Evolutionary conservation across 2,329 filamentous ascomycete genomes (phyloP).

Genomic region (Pseudogymnoascus sp.): DNA sequence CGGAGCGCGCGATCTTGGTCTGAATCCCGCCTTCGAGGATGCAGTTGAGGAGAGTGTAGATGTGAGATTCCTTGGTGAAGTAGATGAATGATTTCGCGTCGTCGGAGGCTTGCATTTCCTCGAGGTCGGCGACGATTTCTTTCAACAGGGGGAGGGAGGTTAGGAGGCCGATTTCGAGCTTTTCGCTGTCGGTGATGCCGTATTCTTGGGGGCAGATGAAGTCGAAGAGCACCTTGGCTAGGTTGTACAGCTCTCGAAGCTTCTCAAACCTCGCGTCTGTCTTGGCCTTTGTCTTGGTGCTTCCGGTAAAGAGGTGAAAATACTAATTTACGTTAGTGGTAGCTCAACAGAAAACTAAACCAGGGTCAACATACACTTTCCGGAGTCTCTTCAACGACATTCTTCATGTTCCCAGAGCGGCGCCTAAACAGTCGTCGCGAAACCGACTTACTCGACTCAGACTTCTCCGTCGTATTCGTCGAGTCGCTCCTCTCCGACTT

Average conservation of each 20-base stretch:
- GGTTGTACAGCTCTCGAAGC: conserved; percentile 82
- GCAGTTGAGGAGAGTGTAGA: conserved; percentile 95
- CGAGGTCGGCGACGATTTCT: conserved; percentile 92
- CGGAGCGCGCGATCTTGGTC: conserved; percentile 91
- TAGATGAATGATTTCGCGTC: conserved; percentile 97
- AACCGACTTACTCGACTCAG: conserved; percentile 22
- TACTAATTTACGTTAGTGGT: conserved; percentile 46
- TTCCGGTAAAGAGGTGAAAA: conserved; percentile 82
- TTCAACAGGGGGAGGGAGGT: conserved; percentile 89
- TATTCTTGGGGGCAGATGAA: conserved; percentile 99
- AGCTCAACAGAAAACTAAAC: conserved; percentile 5
- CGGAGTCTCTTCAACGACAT: conserved; percentile 42
- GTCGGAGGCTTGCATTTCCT: conserved; percentile 91
- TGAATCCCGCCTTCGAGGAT: conserved; percentile 95
- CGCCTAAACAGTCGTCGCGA: conserved; percentile 48
- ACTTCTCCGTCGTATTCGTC: conserved; percentile 19
- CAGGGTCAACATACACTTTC: conserved; percentile 26
- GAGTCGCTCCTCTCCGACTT: conserved; percentile 22
- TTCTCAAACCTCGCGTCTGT: conserved; percentile 78
- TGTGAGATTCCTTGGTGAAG: conserved; percentile 98
- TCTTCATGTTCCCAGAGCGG: conserved; percentile 41
- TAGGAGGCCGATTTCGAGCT: conserved; percentile 93
- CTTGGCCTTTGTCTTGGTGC: conserved; percentile 65
- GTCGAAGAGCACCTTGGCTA: conserved; percentile 92
- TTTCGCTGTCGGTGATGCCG: conserved; percentile 89